A percentile compares a stretch with the other conserved stretches of the same genome.
phyloP scores from a whole-genome alignment of 2,329 filamentous ascomycete genomes.

The Cladosporium sphaerospermum region DNA sequence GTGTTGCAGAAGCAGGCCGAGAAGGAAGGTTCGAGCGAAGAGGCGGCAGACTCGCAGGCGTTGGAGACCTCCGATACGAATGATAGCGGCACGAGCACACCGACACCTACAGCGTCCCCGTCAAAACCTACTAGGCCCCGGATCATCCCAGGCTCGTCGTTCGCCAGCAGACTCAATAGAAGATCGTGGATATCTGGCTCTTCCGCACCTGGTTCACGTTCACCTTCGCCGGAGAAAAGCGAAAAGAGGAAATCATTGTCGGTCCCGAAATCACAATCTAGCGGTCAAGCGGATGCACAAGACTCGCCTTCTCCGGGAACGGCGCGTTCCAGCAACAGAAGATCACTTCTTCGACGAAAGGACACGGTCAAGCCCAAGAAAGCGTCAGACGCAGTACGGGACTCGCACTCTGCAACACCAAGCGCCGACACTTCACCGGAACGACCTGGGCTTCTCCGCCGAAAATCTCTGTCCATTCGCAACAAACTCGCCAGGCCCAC shows the following conservation, averaged over 20 bases:
- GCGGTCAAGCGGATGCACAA: constrained; percentile 5
- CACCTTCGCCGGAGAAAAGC: constrained; percentile 27
- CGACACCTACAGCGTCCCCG: background rate
- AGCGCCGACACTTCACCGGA: constrained; percentile 3
- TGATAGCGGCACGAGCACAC: background rate
- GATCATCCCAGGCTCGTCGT: background rate
- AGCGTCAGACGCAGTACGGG: background rate
- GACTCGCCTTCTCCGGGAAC: background rate
- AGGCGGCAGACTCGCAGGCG: constrained; percentile 1
- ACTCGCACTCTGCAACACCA: background rate
- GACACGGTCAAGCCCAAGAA: constrained; percentile 14
- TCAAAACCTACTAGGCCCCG: background rate
- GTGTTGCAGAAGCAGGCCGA: constrained; percentile 14
- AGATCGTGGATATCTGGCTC: constrained; percentile 25
- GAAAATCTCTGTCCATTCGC: constrained; percentile 9
- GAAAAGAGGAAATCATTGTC: constrained; percentile 10
- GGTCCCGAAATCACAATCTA: background rate
- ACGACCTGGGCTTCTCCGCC: constrained; percentile 2
- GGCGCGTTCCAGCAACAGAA: constrained; percentile 6
- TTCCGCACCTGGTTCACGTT: constrained; percentile 24
- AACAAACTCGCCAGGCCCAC: constrained; percentile 9
- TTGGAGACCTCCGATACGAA: background rate
- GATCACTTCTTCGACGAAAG: constrained; percentile 15
- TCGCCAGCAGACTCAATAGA: constrained; percentile 16
- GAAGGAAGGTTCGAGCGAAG: constrained; percentile 1